Conservation (phyloP, 352 stramenopile species). For the Pythium pectinolyticum region DNA sequence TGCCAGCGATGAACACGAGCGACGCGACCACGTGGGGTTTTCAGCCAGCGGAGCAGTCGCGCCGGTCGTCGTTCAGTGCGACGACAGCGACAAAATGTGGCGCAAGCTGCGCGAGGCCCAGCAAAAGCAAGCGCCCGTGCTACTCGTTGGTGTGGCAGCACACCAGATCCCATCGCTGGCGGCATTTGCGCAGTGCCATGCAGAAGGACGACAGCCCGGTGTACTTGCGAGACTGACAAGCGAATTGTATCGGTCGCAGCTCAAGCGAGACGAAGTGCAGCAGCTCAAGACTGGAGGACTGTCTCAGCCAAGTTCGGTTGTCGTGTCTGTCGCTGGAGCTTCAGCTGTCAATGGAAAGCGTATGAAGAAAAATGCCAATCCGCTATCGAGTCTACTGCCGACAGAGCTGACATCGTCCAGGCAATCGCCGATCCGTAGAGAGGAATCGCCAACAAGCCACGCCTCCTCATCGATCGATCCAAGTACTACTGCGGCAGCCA, state of each 20-base stretch:
- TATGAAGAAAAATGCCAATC: neutral
- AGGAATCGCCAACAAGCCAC: neutral
- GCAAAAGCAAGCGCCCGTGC: conserved; percentile 15
- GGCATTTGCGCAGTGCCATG: neutral
- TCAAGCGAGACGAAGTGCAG: conserved; percentile 15
- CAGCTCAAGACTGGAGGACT: conserved; percentile 11
- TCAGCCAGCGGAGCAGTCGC: conserved; percentile 9
- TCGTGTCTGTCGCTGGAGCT: neutral
- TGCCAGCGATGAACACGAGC: conserved; percentile 21
- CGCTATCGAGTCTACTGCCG: no score
- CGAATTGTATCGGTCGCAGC: conserved; percentile 12
- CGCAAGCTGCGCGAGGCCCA: conserved; percentile 14
- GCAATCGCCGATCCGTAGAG: neutral
- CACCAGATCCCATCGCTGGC: conserved; percentile 11
- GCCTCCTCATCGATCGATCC: no score
- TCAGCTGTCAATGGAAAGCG: neutral
- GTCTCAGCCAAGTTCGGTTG: neutral
- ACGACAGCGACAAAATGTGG: conserved; percentile 29
- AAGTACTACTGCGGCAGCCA: neutral
- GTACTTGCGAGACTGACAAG: conserved; percentile 16
- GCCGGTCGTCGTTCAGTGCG: conserved; percentile 23
- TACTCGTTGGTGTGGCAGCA: conserved; percentile 14
- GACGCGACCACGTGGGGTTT: conserved; percentile 13
- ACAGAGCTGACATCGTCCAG: neutral
- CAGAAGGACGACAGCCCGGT: neutral